phyloP scores from a whole-genome alignment of 768 basidiomycete species.

The Tricholoma sp. region DNA sequence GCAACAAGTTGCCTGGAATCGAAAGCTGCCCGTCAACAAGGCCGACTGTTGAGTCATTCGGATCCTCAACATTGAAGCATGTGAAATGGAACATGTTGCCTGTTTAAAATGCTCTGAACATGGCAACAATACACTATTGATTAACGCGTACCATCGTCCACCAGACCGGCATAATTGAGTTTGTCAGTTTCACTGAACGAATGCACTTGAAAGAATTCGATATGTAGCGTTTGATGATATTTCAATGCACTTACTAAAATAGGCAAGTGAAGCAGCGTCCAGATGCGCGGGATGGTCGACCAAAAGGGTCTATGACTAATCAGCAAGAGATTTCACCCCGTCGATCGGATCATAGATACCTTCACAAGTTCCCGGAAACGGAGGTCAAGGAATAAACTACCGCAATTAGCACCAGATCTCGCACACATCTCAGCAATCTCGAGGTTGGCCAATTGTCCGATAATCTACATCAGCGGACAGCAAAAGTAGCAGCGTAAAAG shows the following conservation, averaged over 20 bases:
- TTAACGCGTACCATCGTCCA: slow-evolving; percentile 61
- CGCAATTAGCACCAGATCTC: slow-evolving; percentile 82
- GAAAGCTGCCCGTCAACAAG: slow-evolving; percentile 79
- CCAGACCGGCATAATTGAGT: slow-evolving; percentile 63
- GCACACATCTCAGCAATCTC: slow-evolving; percentile 92
- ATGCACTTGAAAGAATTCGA: slow-evolving; percentile 44
- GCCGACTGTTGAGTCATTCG: slow-evolving; percentile 75
- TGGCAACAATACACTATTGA: background rate
- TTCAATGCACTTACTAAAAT: slow-evolving; percentile 52
- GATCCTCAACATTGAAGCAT: slow-evolving; percentile 85
- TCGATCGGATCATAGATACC: slow-evolving; percentile 23
- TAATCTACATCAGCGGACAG: slow-evolving; percentile 44
- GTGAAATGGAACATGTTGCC: slow-evolving; percentile 86
- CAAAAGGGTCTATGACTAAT: slow-evolving; percentile 41
- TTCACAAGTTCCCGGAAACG: slow-evolving; percentile 80
- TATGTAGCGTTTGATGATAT: background rate
- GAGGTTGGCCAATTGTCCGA: slow-evolving; percentile 73
- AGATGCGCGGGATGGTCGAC: slow-evolving; percentile 84
- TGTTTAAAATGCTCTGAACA: slow-evolving; percentile 20
- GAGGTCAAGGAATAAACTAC: slow-evolving; percentile 82
- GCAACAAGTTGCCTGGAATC: slow-evolving; percentile 75
- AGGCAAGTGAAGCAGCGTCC: slow-evolving; percentile 75
- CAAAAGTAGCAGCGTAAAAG: background rate
- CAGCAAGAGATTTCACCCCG: background rate
- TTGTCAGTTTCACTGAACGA: slow-evolving; percentile 89